These are phyloP conservation scores for Mortierella sp. DNA, from an alignment of 371 early-diverging fungal genomes.

Conservation along the genomic window DNA sequence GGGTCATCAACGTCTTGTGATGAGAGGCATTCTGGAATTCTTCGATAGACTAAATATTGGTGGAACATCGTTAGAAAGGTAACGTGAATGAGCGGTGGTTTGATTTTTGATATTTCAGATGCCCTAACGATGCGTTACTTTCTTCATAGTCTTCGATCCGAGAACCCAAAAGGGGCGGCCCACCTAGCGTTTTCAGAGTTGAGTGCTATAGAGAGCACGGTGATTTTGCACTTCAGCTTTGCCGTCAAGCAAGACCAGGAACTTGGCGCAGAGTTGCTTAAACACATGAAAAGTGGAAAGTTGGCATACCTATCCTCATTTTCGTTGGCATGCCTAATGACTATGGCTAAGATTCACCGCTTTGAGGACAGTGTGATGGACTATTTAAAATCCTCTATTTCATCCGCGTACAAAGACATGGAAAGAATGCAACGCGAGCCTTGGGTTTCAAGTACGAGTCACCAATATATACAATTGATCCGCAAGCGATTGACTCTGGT, in stretches of 20 bases:
- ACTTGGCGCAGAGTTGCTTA: conserved; percentile 68
- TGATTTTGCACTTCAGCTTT: conserved; percentile 72
- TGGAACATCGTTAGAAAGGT: conserved; percentile 35
- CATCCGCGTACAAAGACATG: conserved; percentile 62
- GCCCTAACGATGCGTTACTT: not conserved
- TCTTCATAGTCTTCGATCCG: conserved; percentile 27
- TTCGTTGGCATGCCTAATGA: conserved; percentile 66
- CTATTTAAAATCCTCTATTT: conserved; percentile 61
- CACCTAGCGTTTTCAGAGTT: conserved; percentile 50
- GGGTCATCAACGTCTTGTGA: conserved; percentile 62
- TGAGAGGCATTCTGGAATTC: conserved; percentile 60
- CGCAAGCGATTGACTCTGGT: no score
- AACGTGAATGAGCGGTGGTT: not conserved
- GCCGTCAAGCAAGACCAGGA: conserved; percentile 76
- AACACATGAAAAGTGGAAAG: conserved; percentile 64
- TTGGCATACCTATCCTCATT: conserved; percentile 62
- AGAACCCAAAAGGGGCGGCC: conserved; percentile 37
- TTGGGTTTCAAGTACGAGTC: conserved; percentile 64
- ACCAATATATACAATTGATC: not conserved
- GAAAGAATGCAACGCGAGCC: conserved; percentile 62
- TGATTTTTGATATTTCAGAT: not conserved
- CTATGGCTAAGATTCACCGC: conserved; percentile 71
- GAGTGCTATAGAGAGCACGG: conserved; percentile 66
- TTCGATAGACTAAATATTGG: conserved; percentile 58
- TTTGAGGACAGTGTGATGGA: conserved; percentile 71